These are phyloP conservation scores for Penicillium flavigenum DNA, from an alignment of 495 filamentous ascomycete species.

Conservation along the genomic window DNA sequence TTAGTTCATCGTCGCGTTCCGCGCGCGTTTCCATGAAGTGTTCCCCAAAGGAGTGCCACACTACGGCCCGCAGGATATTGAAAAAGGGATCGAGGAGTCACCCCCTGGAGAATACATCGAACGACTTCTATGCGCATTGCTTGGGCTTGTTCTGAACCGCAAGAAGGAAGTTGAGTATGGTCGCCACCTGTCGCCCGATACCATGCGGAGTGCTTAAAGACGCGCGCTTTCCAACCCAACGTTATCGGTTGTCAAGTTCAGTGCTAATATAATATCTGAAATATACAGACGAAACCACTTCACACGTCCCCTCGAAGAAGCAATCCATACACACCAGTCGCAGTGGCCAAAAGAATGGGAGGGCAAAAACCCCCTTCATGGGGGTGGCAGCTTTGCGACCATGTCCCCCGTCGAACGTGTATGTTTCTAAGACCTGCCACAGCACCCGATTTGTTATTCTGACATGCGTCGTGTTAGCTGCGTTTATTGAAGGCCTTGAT, in stretches of 20 bases:
- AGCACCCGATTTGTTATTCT: constrained; percentile 19
- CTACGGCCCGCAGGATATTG: constrained; percentile 92
- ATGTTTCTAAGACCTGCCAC: constrained; percentile 31
- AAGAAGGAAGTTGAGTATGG: constrained; percentile 98
- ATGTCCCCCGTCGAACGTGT: constrained; percentile 82
- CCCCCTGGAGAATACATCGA: constrained; percentile 82
- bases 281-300: constrained; percentile 60
- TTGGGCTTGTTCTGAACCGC: constrained; percentile 86
- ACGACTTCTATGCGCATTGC: constrained; percentile 80
- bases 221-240: constrained; percentile 17
- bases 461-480: constrained; percentile 52
- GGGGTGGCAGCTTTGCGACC: constrained; percentile 71
- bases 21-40: constrained; percentile 83
- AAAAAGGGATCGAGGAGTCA: constrained; percentile 74
- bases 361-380: constrained; percentile 77
- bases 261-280: constrained; percentile 15
- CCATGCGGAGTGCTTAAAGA: constrained; percentile 11
- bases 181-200: constrained; percentile 29
- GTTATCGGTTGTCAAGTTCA: constrained; percentile 13
- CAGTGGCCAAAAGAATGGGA: constrained; percentile 93
- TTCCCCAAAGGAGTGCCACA: constrained; percentile 84
- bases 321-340: constrained; percentile 75
- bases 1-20: constrained; percentile 97
- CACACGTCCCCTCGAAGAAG: constrained; percentile 89
- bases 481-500: constrained; percentile 78